Evolutionary conservation across 1,284 basidiomycete genomes (phyloP), one percentile per base, ranked within the genome.

Genomic region (Mycosarcoma maydis): DNA sequence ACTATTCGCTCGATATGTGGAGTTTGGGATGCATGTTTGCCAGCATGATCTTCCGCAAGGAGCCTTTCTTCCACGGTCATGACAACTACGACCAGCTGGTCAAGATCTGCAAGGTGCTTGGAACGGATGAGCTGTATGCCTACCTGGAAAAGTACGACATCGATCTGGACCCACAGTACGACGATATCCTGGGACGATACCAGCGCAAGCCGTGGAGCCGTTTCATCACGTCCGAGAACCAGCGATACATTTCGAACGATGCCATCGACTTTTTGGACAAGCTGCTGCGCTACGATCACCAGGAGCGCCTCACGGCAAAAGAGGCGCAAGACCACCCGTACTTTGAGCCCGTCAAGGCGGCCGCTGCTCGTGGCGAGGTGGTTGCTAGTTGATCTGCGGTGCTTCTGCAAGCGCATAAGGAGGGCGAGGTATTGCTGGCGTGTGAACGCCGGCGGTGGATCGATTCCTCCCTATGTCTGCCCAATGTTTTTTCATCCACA

Each of bases 31-130:
- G 95, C 83, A 98, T 97, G 92, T 97, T 97, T 62, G 80, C 80
- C 13, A 72, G 67, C 42, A 81, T 81, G 98, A 98, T 98, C 81
- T 98, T 98, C 88, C 89, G 95, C 73, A 98, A 98, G 84, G 95
- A 98, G 81, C 95, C 95, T 13, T 96, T 98, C 86, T 98, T 98
- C 88, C 95, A 98, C 80, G 95, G 95, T 13, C 94, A 97, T 82
- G 94, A 98, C 84, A 98, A 98, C 83, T 96, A 95, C 81, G 96
- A 98, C 84, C 95, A 98, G 82, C 85, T 98, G 44, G 95, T 98
- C 78, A 98, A 97, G 85, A 98, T 98, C 71, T 90, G 93, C 57
- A 97, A 97, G 84, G 94, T 98, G 43, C 87, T 98, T 48, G 95
- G 95, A 19, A 98, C 95, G 6, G 95, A 98, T 75, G 94, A 94